Evolutionary conservation across 163 green algal species (phyloP).

Genomic region (Prototheca wickerhamii): DNA sequence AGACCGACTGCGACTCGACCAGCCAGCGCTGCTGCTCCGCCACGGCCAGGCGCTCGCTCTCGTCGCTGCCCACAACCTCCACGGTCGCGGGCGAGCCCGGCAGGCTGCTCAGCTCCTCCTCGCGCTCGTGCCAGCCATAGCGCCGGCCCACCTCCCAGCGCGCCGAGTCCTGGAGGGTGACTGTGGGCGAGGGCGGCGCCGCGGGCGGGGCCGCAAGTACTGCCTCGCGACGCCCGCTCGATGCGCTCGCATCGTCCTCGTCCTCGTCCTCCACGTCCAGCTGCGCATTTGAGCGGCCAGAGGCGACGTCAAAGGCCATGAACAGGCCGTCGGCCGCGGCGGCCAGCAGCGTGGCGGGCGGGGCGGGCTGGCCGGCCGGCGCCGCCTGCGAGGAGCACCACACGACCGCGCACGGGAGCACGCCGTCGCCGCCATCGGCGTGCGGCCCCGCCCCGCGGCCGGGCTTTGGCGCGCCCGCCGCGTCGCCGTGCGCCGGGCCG

Average conservation of each 20-base stretch:
- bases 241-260: background rate
- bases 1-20: constrained; percentile 9
- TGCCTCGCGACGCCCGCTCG: background rate
- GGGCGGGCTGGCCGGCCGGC: too few species aligned
- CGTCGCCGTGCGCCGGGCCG: constrained; percentile 2
- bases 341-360: background rate
- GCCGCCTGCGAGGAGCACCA: background rate
- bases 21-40: constrained; percentile 16
- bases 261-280: background rate
- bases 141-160: constrained; percentile 29
- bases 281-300: background rate
- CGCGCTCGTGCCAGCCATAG: constrained; percentile 25
- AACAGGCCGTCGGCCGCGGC: background rate
- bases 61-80: background rate
- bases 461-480: background rate
- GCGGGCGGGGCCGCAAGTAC: background rate
- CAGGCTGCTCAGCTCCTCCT: constrained; percentile 5
- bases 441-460: background rate
- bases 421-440: background rate
- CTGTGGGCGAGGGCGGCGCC: background rate
- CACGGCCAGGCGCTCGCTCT: background rate
- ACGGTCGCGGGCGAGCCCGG: too few species aligned
- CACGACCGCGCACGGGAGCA: too few species aligned
- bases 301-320: background rate
- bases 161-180: constrained; percentile 22